Base-by-base conservation (phyloP, 208 protist genomes). In the Balamuthia mandrillaris region DNA sequence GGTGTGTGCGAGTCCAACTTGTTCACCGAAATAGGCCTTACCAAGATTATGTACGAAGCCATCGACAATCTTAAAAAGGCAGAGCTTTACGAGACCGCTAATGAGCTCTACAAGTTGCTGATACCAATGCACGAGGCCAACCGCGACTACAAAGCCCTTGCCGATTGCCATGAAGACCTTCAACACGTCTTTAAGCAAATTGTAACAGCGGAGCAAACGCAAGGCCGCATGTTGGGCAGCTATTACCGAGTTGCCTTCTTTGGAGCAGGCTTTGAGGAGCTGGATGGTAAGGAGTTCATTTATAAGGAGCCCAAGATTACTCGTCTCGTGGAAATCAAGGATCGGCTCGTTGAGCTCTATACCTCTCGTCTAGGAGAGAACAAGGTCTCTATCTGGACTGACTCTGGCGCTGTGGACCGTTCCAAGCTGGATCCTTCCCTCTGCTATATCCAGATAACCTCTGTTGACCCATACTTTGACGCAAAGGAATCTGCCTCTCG, bases 281-380 rank as follows among this genome's bases (percentile, higher is more conserved):
- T 92, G 0, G 39, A 88, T 41, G 81, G 84, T 0, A 41, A 61
- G 9, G 88, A 93, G 24, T 93, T 90, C 56, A 70, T 93, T 33
- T 93, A 93, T 56, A 92, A 93, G 52, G 87, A 90, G 37, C 90
- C 88, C 6, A 91, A 92, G 24, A 44, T 91, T 1, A 91, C 84
- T 7, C 86, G 68, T 81, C 54, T 93, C 1, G 63, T 49, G n/a
- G 66, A 72, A 12, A 12, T 93, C 0, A 58, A 63, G 5, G 88
- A 93, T 12, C 45, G 87, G 39, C 37, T 93, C 33, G 61, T 70
- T 47, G 4, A 39, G 0, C 14, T 10, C 60, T n/a, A 3, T 6
- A 12, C n/a, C 56, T 39, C 60, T 27, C 31, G 6, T 37, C 16
- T 6, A 18, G 18, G 35, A 66, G 52, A 41, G n/a, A 3, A 33